phyloP scores from a whole-genome alignment of 208 protist species.

The Wallacemonas sp. region DNA sequence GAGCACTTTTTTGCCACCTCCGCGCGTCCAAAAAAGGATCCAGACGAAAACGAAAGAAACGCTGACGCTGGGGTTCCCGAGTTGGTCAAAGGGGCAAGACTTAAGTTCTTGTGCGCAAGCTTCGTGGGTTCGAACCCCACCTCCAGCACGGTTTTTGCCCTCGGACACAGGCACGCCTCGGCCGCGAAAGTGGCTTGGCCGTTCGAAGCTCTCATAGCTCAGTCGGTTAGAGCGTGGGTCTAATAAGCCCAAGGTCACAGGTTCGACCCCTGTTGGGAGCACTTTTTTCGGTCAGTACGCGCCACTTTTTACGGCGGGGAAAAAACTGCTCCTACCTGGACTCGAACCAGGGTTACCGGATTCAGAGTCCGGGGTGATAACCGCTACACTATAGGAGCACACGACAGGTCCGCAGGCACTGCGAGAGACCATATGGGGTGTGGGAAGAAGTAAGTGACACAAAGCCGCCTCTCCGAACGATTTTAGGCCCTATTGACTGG shows the following conservation, averaged over 20 bases:
- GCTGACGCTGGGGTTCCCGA: constrained; percentile 54
- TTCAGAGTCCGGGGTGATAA: constrained; percentile 93
- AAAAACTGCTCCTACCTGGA: constrained; percentile 87
- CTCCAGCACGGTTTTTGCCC: constrained; percentile 50
- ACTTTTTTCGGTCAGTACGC: background rate
- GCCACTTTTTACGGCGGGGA: background rate
- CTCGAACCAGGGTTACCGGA: constrained; percentile 93
- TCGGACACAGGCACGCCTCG: background rate
- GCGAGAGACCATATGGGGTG: too few species aligned
- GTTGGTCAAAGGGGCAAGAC: constrained; percentile 79
- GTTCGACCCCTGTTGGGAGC: constrained; percentile 21
- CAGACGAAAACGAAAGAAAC: background rate
- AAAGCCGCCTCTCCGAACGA: background rate
- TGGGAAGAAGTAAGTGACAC: too few species aligned
- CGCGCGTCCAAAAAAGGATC: background rate
- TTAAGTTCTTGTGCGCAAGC: constrained; percentile 67
- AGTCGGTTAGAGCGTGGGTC: constrained; percentile 21
- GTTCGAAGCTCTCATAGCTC: constrained; percentile 19
- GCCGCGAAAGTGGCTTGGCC: background rate
- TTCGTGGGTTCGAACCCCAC: constrained; percentile 79
- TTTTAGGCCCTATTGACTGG: constrained; percentile 9
- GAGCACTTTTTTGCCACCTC: constrained; percentile 11
- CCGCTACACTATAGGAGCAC: constrained; percentile 93
- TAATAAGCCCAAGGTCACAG: constrained; percentile 26
- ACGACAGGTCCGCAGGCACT: background rate